Conservation (phyloP, 129 eudicot genomes). For the Heracleum sosnowskyi region DNA sequence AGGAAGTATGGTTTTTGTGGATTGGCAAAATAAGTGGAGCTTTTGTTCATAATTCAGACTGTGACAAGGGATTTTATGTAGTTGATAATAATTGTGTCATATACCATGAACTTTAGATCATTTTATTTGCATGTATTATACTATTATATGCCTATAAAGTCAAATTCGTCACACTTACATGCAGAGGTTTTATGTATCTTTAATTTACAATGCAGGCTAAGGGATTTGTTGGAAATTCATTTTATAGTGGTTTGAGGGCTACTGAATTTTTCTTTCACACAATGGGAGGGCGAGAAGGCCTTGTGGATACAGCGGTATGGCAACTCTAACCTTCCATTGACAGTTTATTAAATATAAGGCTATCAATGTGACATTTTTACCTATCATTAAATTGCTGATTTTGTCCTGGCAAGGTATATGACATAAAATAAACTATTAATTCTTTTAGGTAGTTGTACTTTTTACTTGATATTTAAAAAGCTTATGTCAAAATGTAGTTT, state of each 20-base stretch:
- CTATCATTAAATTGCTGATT: background rate
- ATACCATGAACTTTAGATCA: background rate
- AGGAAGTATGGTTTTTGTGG: background rate
- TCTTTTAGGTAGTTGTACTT: background rate
- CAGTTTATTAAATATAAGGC: background rate
- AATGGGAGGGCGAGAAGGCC: slow-evolving; percentile 99
- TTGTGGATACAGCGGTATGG: slow-evolving; percentile 96
- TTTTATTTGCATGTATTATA: background rate
- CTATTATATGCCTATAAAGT: background rate
- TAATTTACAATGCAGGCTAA: slow-evolving; percentile 61
- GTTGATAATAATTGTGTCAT: background rate
- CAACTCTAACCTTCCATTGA: background rate
- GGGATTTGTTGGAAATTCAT: slow-evolving; percentile 92
- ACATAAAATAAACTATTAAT: background rate
- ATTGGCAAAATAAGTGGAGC: background rate
- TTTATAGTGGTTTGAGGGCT: slow-evolving; percentile 88
- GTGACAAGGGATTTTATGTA: background rate
- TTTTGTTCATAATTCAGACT: background rate
- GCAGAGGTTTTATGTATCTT: background rate
- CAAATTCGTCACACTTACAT: background rate
- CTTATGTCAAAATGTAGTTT: background rate
- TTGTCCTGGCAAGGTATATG: background rate
- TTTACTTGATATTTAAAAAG: background rate
- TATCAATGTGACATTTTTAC: background rate
- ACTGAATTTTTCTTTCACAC: slow-evolving; percentile 98